Evolutionary conservation across 164 flowering plant species (phyloP), one percentile per base, ranked within the genome.

Genomic region (Cinnamomum micranthum): DNA sequence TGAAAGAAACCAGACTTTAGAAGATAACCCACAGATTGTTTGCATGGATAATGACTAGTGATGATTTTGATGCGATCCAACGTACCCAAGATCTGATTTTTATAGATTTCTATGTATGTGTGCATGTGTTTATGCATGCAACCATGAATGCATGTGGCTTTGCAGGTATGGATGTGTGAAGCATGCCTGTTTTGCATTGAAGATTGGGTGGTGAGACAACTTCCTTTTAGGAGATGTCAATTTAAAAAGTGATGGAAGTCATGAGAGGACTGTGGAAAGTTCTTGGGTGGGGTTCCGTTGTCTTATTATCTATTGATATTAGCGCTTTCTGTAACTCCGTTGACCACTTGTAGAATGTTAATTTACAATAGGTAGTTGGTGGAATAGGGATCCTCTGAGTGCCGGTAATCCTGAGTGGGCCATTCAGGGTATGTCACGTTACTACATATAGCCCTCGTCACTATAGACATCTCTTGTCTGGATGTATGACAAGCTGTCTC

Each of bases 11-110:
- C 35, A 31, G 33, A 31, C 33, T 31, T 31, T 11, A 4, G 12
- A 35, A 75, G 65, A 68, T 67, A 75, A 60, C 68, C 24, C 23
- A 59, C 77, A 25, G 60, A 20, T 69, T 69, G 77, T 12, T 7
- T 35, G 55, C 72, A 41, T 69, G 77, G 73, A 69, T 23, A 60
- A 62, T 17, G 58, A 69, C 68, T 69, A 13, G 5, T 6, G 71
- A 47, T 35, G 6, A 20, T 69, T 69, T 10, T 1, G 25, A 20
- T 15, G 27, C 17, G n/a, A 27, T 2, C 67, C 25, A 41, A 41
- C 47, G 0, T 55, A 4, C 20, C 17, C 20, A 14, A 55, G n/a
- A 17, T 15, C 6, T 4, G 60, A 15, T 55, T 17, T 55, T 11
- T 55, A 55, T 55, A 17, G 60, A 55, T 41, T 41, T 41, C 47